Base-by-base conservation (phyloP, 495 filamentous ascomycete species). In the Hypoxylon rickii region DNA sequence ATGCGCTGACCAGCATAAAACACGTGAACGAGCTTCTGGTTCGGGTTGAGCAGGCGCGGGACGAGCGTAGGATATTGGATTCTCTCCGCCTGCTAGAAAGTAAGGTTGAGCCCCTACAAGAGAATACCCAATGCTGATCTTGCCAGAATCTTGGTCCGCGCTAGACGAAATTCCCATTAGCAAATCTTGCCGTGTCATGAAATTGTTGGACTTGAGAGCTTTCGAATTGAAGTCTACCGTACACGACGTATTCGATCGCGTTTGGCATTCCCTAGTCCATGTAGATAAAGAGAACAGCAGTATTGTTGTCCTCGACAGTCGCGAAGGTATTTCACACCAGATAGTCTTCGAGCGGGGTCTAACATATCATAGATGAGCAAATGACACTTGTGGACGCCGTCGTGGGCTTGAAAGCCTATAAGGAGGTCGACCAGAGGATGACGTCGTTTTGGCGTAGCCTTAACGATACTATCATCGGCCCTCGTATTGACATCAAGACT, bases 1-100 rank as follows among this genome's bases (percentile, higher is more conserved):
- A 74, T 34, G 82, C 85, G 1, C 70, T 96, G 34, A 78, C 79
- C 61, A 76, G 79, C 22, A 79, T 94, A 13, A 79, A 74, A 39
- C 64, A 66, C 8, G 79, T 84, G 16, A 78, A 79, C 46, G 70
- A 68, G 19, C 65, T 73, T 4, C 63, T 89, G 10, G 74, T 79
- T 26, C 64, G 81, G 40, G 82, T 79, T 3, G 80, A 85, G 50
- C 61, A 67, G 33, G 75, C 77, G 7, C 70, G 73, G 1, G 66
- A 71, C 20, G 76, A 80, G 57, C 64, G 72, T 3, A 69, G 73
- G 16, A 76, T 82, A 53, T 49, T 81, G 17, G 76, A 82, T 45
- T 77, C 79, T 20, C 64, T 82, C n/a, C 69, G 68, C 44, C 52
- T 77, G n/a, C 66, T 82, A 22, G 79, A 79, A 66, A 70, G 79